Base-by-base conservation (phyloP, 176 grass and related monocot species). In the Ensete ventricosum region DNA sequence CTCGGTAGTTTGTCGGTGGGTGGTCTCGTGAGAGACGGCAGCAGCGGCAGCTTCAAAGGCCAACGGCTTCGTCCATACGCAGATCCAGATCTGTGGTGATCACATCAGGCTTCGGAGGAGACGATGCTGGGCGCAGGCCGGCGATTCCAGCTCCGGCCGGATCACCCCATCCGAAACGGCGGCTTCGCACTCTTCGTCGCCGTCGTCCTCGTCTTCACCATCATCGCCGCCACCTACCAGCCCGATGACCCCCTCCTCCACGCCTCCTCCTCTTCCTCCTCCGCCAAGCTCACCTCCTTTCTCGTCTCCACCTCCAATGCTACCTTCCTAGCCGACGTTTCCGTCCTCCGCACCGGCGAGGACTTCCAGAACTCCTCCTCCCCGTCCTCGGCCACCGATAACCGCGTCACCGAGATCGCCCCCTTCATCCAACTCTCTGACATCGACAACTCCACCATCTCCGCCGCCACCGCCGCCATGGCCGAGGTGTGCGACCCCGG, bases 191-290 rank as follows among this genome's bases (percentile, higher is more conserved):
- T 97, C 79, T 97, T 97, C 90, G 90, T 97, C 54, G 84, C 84
- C 48, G 93, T 79, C 9, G 93, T 97, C 82, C 90, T 97, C 64
- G 79, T 81, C 0, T 97, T 97, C 90, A 97, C 93, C 14, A 82
- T 97, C 25, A 88, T 97, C 65, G 93, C 87, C 27, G 90, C 93
- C 17, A 89, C 89, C 1, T 88, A 90, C 87, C 88, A 84, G 71
- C 93, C 93, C 54, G 93, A 92, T 55, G 93, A 97, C 53, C 93
- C 93, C 43, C 86, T 97, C 16, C 90, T 93, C 52, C 93, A 85
- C 81, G 85, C 85, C 0, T 93, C 93, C 50, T 88, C 87, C 64
- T 90, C 88, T 78, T 82, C 82, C 55, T 83, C 93, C n/a, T 92
- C 87, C 70, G 88, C 86, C 78, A 82, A 85, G 69, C 89, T 92